Conservation (phyloP, 139 green algal genomes). For the Chlorella sp. region DNA sequence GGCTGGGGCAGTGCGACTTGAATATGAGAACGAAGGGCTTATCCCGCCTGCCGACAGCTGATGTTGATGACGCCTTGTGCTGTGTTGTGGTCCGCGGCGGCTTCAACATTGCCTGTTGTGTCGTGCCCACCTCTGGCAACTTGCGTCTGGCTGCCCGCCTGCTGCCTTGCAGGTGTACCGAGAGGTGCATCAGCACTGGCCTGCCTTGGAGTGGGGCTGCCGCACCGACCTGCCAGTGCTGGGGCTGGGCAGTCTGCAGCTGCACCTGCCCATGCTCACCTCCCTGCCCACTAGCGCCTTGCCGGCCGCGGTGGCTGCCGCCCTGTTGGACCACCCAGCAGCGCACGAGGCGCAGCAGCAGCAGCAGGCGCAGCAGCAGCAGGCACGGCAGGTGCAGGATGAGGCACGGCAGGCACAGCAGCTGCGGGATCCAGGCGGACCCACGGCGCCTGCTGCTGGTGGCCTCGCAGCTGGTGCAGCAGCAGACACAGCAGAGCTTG, state of each 20-base stretch:
- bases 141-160: not conserved
- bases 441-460: too few relatives aligned
- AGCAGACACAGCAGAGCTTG: too few relatives aligned
- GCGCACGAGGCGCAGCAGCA: not conserved
- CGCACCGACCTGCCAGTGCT: conserved; percentile 30
- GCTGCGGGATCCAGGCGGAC: not conserved
- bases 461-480: too few relatives aligned
- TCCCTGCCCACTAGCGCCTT: conserved; percentile 17
- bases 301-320: conserved; percentile 17
- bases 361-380: not conserved
- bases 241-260: not conserved
- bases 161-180: conserved; percentile 52
- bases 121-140: too few relatives aligned
- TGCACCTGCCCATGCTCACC: conserved; percentile 35
- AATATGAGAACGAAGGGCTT: too few relatives aligned
- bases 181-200: conserved; percentile 56
- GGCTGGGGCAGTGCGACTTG: too few relatives aligned
- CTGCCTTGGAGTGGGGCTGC: conserved; percentile 44
- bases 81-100: too few relatives aligned
- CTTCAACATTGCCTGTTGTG: too few relatives aligned
- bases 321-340: not conserved
- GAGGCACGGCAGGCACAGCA: not conserved
- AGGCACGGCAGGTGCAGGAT: not conserved
- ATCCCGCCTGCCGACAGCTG: too few relatives aligned
- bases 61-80: too few relatives aligned